A percentile compares a stretch with the other conserved stretches of the same genome.
phyloP scores from a whole-genome alignment of 441 rosid species.

The Erysimum pusillum region DNA sequence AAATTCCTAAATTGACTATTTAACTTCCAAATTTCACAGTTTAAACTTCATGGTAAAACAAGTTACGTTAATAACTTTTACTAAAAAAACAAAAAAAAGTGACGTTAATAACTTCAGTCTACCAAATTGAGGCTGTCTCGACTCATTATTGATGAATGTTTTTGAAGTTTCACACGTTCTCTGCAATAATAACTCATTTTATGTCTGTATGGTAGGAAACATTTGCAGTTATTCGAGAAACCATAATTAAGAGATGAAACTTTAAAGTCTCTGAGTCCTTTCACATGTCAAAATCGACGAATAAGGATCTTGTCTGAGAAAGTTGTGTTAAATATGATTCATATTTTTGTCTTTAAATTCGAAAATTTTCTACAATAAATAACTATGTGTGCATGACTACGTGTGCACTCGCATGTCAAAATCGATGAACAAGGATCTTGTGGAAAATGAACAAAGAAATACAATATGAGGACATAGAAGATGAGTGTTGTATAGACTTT shows the following conservation, averaged over 20 bases:
- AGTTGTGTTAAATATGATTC: neutral
- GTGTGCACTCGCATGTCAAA: slow-evolving; percentile 15
- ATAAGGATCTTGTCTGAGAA: slow-evolving; percentile 30
- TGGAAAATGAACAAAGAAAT: neutral
- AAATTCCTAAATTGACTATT: neutral
- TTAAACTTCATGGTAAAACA: neutral
- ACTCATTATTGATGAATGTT: slow-evolving; percentile 1
- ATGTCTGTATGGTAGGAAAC: slow-evolving; percentile 30
- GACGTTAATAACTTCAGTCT: slow-evolving; percentile 3
- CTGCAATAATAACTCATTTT: slow-evolving; percentile 11
- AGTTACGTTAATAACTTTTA: neutral
- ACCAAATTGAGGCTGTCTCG: neutral
- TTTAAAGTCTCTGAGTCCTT: neutral
- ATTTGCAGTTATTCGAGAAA: slow-evolving; percentile 6
- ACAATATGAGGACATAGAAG: neutral
- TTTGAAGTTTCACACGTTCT: slow-evolving; percentile 23
- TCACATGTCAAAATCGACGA: slow-evolving; percentile 21
- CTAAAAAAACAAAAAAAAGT: no score
- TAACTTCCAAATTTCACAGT: neutral
- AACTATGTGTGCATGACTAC: neutral
- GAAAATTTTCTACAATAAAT: neutral
- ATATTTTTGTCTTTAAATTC: neutral
- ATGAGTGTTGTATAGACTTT: no score
- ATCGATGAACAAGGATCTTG: slow-evolving; percentile 12
- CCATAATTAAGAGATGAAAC: slow-evolving; percentile 2